Percentiles rank a stretch among this genome's conserved stretches.
phyloP scores from a whole-genome alignment of 169 alveolate genomes.

The Babesia ovata region DNA sequence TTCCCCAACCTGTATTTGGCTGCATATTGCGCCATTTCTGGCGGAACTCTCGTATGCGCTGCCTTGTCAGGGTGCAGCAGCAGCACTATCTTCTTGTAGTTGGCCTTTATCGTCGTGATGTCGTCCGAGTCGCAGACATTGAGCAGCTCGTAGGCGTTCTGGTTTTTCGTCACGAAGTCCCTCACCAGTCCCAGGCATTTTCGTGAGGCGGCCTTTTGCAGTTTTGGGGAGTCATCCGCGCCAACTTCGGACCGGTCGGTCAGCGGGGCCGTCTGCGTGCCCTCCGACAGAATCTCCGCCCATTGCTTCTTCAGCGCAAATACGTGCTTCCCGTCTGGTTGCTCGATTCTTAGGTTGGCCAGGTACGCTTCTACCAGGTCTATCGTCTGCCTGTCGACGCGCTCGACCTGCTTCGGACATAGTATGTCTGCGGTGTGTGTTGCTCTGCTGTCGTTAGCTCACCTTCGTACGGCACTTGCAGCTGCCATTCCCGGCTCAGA shows the following conservation, averaged over 20 bases:
- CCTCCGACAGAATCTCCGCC: slow-evolving; percentile 34
- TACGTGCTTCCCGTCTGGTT: not conserved
- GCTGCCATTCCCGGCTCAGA: slow-evolving; percentile 68
- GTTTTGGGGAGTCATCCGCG: slow-evolving; percentile 1
- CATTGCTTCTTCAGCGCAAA: slow-evolving; percentile 35
- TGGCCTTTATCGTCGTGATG: slow-evolving; percentile 64
- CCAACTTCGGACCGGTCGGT: slow-evolving; percentile 26
- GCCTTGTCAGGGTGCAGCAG: slow-evolving; percentile 80
- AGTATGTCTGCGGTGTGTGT: slow-evolving; percentile 6
- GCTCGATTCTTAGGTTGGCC: not conserved
- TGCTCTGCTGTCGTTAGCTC: not conserved
- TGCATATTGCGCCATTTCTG: slow-evolving; percentile 63
- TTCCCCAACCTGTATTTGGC: slow-evolving; percentile 65
- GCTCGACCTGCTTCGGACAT: not conserved
- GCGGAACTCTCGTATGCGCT: slow-evolving; percentile 46
- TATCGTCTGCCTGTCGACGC: not conserved
- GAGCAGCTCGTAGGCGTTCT: slow-evolving; percentile 72
- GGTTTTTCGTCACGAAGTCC: slow-evolving; percentile 69
- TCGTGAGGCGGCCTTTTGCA: slow-evolving; percentile 14
- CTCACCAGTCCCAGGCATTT: slow-evolving; percentile 68
- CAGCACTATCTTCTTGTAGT: slow-evolving; percentile 72
- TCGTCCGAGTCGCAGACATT: slow-evolving; percentile 75
- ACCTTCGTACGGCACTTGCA: slow-evolving; percentile 34
- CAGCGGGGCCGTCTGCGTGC: not conserved
- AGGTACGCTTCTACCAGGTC: slow-evolving; percentile 7